Evolutionary conservation across 768 basidiomycete species (phyloP).

Genomic region (Nidularia pulvinata): DNA sequence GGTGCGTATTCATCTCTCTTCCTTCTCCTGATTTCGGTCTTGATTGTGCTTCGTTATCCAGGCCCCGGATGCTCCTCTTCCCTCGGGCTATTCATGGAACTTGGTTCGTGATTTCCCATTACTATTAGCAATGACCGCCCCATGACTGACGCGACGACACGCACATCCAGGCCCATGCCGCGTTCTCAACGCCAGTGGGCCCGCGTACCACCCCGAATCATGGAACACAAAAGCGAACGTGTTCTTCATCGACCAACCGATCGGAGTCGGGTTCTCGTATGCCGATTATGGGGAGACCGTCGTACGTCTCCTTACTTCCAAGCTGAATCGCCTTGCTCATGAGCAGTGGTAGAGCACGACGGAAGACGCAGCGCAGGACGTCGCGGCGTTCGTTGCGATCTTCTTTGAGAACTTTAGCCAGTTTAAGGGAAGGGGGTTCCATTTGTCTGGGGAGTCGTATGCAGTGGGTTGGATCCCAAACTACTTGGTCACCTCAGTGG

Average conservation of each 20-base stretch:
- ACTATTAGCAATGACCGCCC: too few relatives aligned
- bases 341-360: constrained; percentile 47
- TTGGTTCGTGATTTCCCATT: constrained; percentile 27
- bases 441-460: constrained; percentile 78
- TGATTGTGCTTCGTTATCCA: constrained; percentile 3
- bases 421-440: constrained; percentile 68
- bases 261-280: constrained; percentile 63
- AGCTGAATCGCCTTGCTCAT: not conserved
- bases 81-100: constrained; percentile 74
- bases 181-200: constrained; percentile 46
- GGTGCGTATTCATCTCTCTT: constrained; percentile 22
- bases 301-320: constrained; percentile 26
- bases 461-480: constrained; percentile 42
- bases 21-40: not conserved
- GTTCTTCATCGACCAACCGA: constrained; percentile 63
- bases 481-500: not conserved
- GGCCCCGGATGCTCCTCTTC: constrained; percentile 44
- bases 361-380: constrained; percentile 68
- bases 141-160: constrained; percentile 23
- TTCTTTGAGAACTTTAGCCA: constrained; percentile 76
- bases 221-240: constrained; percentile 72
- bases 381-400: constrained; percentile 69
- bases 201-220: constrained; percentile 54
- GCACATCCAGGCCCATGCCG: constrained; percentile 60
- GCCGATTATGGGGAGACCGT: constrained; percentile 64